phyloP scores from a whole-genome alignment of 192 early-diverging fungal genomes.

The Geranomyces michiganensis region DNA sequence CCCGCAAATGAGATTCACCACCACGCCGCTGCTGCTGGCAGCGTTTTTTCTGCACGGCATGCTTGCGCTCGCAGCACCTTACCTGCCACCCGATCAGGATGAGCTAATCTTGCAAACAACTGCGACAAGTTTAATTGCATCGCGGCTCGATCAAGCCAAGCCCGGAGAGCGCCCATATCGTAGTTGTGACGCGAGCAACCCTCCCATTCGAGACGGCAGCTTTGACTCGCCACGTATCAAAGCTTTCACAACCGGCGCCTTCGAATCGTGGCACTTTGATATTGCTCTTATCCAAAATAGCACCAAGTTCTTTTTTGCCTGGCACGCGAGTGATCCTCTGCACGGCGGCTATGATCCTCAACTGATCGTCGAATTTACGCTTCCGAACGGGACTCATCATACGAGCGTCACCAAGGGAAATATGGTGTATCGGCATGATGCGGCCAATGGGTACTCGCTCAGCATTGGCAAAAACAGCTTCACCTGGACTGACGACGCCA shows the following conservation, averaged over 20 bases:
- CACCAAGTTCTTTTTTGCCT: constrained; percentile 12
- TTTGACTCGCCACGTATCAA: neutral
- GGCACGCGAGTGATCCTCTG: neutral
- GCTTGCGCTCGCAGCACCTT: too few species aligned
- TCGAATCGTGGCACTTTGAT: constrained; percentile 16
- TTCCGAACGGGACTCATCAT: constrained; percentile 5
- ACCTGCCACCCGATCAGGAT: too few species aligned
- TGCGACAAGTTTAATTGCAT: too few species aligned
- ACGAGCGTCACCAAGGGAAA: neutral
- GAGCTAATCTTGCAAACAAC: too few species aligned
- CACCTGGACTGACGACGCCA: too few species aligned
- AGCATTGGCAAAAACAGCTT: too few species aligned
- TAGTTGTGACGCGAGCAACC: neutral
- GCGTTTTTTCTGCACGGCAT: too few species aligned
- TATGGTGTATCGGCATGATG: too few species aligned
- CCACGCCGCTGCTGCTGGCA: too few species aligned
- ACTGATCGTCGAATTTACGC: constrained; percentile 1
- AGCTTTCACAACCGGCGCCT: neutral
- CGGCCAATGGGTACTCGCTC: too few species aligned
- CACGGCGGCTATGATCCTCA: constrained; percentile 11
- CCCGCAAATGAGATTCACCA: too few species aligned
- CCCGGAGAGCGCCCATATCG: neutral
- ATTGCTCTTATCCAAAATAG: constrained; percentile 5
- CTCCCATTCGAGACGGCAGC: neutral
- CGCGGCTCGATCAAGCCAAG: too few species aligned